These are phyloP conservation scores for Basipetospora chlamydospora DNA, from an alignment of 2,329 filamentous ascomycete genomes.

Conservation along the genomic window DNA sequence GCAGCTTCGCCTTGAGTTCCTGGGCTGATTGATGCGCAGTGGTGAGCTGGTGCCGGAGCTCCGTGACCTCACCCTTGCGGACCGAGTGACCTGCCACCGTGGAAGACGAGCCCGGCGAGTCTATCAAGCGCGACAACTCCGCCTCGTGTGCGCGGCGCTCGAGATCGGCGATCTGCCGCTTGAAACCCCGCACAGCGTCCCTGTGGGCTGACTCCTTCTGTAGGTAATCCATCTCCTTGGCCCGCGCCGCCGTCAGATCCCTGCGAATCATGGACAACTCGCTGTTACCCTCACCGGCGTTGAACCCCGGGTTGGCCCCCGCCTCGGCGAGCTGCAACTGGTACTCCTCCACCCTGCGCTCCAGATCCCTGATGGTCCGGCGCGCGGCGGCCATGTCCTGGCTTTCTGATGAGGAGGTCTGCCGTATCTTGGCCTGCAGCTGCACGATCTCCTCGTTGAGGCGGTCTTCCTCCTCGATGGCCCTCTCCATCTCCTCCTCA, in stretches of 20 bases:
- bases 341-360: constrained; percentile 42
- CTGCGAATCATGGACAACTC: constrained; percentile 48
- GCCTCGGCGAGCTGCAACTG: constrained; percentile 26
- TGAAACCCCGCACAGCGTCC: constrained; percentile 46
- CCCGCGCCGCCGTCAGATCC: constrained; percentile 48
- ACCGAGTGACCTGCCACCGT: too few species aligned
- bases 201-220: constrained; percentile 53
- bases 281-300: constrained; percentile 25
- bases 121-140: constrained; percentile 34
- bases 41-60: constrained; percentile 45
- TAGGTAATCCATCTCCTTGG: constrained; percentile 49
- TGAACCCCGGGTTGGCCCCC: constrained; percentile 15
- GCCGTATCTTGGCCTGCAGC: constrained; percentile 30
- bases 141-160: constrained; percentile 54
- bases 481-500: constrained; percentile 51
- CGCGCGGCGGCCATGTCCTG: constrained; percentile 43
- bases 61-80: constrained; percentile 40
- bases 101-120: constrained; percentile 30
- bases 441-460: constrained; percentile 39
- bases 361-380: constrained; percentile 50
- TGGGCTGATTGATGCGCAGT: constrained; percentile 44
- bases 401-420: constrained; percentile 31
- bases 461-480: constrained; percentile 50
- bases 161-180: constrained; percentile 49
- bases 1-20: constrained; percentile 33